Conservation (phyloP, 2,329 filamentous ascomycete genomes). For the Aspergillus floridensis region DNA sequence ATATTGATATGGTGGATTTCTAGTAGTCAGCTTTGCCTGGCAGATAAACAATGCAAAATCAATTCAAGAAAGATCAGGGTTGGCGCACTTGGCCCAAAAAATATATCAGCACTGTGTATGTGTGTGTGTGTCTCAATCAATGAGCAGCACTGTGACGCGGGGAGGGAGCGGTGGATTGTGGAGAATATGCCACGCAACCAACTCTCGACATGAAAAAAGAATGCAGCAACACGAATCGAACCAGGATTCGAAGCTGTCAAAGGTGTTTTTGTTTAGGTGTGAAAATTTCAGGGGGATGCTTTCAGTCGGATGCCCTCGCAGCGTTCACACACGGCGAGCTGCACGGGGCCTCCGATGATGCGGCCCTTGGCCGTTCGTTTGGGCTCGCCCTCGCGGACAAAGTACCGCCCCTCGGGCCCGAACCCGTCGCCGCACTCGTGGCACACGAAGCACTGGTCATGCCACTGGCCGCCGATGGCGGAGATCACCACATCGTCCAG, state of each 20-base stretch:
- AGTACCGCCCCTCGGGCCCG: constrained; percentile 60
- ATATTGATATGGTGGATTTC: background rate
- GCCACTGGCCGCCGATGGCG: constrained; percentile 90
- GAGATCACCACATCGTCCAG: constrained; percentile 87
- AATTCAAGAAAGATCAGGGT: background rate
- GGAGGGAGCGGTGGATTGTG: background rate
- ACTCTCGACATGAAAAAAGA: background rate
- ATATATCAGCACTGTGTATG: background rate
- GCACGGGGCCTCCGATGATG: constrained; percentile 48
- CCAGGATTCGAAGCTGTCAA: background rate
- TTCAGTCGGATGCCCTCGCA: constrained; percentile 64
- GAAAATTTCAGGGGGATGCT: constrained; percentile 40
- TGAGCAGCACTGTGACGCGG: background rate
- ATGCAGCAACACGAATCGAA: background rate
- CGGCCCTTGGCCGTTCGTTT: constrained; percentile 45
- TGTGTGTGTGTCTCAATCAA: background rate
- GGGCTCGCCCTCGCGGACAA: constrained; percentile 56
- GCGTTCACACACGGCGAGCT: constrained; percentile 60
- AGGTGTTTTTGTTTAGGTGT: background rate
- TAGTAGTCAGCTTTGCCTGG: background rate
- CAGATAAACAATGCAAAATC: background rate
- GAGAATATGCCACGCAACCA: background rate
- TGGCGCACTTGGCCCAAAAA: background rate
- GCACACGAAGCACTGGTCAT: constrained; percentile 87
- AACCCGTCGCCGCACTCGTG: constrained; percentile 62